Conservation (phyloP, 345 rosid species). For the Arabidopsis arenosa region DNA sequence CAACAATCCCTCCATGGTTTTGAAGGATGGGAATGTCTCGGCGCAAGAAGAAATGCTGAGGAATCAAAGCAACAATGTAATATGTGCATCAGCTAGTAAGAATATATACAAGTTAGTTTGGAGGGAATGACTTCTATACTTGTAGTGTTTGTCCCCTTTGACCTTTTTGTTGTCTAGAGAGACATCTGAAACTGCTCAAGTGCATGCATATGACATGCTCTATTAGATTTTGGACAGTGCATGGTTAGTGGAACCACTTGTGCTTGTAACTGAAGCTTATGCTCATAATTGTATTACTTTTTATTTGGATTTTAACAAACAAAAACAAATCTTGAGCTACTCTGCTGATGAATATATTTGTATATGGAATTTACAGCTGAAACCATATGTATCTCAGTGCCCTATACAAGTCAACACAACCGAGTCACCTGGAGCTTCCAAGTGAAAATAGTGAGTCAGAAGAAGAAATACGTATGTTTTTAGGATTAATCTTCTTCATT, state of each 20-base stretch:
- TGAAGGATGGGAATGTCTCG: slow-evolving; percentile 20
- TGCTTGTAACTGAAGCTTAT: slow-evolving; percentile 4
- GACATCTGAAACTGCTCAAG: not conserved
- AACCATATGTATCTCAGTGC: slow-evolving; percentile 44
- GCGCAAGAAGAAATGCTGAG: slow-evolving; percentile 39
- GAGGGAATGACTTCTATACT: slow-evolving; percentile 12
- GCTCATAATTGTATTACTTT: not conserved
- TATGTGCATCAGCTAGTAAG: slow-evolving; percentile 33
- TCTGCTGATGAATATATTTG: slow-evolving; percentile 16
- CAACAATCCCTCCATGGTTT: not conserved
- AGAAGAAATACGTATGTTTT: too few species aligned
- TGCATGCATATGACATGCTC: not conserved
- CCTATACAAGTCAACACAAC: slow-evolving; percentile 31
- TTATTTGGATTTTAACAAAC: not conserved
- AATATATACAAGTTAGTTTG: slow-evolving; percentile 33
- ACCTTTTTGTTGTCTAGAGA: slow-evolving; percentile 28
- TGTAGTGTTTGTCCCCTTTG: not conserved
- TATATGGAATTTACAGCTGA: slow-evolving; percentile 19
- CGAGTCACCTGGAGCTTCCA: slow-evolving; percentile 33
- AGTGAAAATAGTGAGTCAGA: too few species aligned
- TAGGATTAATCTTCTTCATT: too few species aligned
- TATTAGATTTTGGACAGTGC: not conserved
- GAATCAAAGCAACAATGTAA: slow-evolving; percentile 17
- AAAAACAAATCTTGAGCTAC: not conserved
- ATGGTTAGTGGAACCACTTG: slow-evolving; percentile 2